These are phyloP conservation scores for Lentinula lateritia DNA, from an alignment of 768 basidiomycete species.

Conservation along the genomic window DNA sequence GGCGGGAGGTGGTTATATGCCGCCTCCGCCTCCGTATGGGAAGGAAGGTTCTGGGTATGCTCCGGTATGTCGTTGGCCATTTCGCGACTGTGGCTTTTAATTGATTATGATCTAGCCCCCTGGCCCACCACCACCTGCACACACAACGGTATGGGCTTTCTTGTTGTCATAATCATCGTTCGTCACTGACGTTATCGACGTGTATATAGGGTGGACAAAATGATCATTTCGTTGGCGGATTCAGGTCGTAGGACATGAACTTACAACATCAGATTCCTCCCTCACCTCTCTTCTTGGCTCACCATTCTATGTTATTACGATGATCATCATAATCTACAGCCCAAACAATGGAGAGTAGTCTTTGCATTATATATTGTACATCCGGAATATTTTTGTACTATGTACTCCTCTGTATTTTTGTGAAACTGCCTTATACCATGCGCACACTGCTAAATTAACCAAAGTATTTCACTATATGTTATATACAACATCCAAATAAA, in stretches of 20 bases:
- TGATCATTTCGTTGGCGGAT: constrained; percentile 3
- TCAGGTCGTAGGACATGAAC: neutral
- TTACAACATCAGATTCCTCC: neutral
- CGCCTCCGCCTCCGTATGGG: neutral
- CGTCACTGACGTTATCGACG: neutral
- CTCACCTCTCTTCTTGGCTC: neutral
- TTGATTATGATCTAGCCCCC: neutral
- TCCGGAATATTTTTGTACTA: too few relatives aligned
- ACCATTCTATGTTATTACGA: too few relatives aligned
- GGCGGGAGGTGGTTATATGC: neutral
- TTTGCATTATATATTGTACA: too few relatives aligned
- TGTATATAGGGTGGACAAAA: neutral
- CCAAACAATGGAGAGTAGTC: too few relatives aligned
- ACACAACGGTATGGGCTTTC: neutral
- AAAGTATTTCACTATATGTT: too few relatives aligned
- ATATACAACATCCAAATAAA: too few relatives aligned
- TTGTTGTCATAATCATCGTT: neutral
- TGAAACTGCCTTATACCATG: too few relatives aligned
- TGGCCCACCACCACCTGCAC: constrained; percentile 2
- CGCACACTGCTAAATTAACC: too few relatives aligned
- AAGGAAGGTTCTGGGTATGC: neutral
- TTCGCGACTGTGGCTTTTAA: too few relatives aligned
- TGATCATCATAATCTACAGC: too few relatives aligned
- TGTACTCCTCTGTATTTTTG: too few relatives aligned
- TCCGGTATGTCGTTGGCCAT: neutral